Percentiles rank a stretch among this genome's conserved stretches.
Conservation (phyloP, 768 basidiomycete species). For the Mycena floridula region DNA sequence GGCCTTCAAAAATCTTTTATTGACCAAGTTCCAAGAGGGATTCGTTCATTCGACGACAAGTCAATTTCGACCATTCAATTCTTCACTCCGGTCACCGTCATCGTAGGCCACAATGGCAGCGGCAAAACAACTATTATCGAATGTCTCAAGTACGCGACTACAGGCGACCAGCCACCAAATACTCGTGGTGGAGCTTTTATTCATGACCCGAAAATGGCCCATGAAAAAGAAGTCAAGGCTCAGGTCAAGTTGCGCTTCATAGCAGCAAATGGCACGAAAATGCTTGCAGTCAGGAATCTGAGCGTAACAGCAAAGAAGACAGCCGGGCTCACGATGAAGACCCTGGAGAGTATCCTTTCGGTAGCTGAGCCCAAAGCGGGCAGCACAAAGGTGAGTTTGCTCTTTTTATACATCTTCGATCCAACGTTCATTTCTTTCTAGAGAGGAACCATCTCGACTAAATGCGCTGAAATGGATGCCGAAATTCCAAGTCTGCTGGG, state of each 20-base stretch:
- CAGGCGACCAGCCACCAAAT: slow-evolving; percentile 95
- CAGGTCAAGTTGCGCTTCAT: slow-evolving; percentile 93
- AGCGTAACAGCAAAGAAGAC: slow-evolving; percentile 94
- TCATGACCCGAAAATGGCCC: slow-evolving; percentile 99
- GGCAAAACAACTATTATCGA: slow-evolving; percentile 99
- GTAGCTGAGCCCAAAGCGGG: slow-evolving; percentile 60
- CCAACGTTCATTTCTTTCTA: slow-evolving; percentile 22
- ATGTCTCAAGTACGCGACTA: slow-evolving; percentile 98
- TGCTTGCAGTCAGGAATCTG: slow-evolving; percentile 87
- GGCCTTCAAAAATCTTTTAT: too few species aligned
- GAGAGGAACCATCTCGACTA: slow-evolving; percentile 90
- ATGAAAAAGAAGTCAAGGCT: slow-evolving; percentile 98
- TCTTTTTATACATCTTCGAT: slow-evolving; percentile 1
- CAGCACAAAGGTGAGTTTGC: slow-evolving; percentile 77
- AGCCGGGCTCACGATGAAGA: slow-evolving; percentile 89
- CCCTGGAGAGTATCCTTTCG: slow-evolving; percentile 85
- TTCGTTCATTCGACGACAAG: slow-evolving; percentile 96
- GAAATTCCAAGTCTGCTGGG: slow-evolving; percentile 93
- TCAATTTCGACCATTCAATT: slow-evolving; percentile 92
- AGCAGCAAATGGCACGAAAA: slow-evolving; percentile 83
- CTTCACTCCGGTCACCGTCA: slow-evolving; percentile 95
- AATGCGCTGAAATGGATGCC: slow-evolving; percentile 93
- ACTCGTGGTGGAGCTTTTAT: slow-evolving; percentile 98
- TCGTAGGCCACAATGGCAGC: slow-evolving; percentile 97
- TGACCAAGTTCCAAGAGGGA: too few species aligned